Conservation (phyloP, 2,329 filamentous ascomycete species). For the Alternaria ventricosa region DNA sequence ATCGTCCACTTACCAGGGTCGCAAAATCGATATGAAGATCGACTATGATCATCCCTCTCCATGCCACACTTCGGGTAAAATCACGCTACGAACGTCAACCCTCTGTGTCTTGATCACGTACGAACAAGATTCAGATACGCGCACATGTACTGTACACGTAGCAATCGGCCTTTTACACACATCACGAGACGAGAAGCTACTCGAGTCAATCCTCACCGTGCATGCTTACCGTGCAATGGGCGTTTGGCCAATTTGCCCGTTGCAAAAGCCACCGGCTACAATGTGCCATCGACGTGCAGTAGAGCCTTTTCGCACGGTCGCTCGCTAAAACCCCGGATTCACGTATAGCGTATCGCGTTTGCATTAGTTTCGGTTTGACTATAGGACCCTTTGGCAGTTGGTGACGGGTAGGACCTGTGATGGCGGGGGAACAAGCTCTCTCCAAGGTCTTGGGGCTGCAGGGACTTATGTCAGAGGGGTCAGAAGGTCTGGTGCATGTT, state of each 20-base stretch:
- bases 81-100: not conserved
- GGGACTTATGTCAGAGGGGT: not conserved
- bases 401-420: not conserved
- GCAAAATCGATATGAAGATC: not conserved
- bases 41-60: not conserved
- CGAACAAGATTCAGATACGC: not conserved
- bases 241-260: not conserved
- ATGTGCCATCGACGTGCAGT: not conserved
- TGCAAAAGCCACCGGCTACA: not conserved
- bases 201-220: not conserved
- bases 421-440: conserved; percentile 2
- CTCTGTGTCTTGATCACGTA: not conserved
- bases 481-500: not conserved
- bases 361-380: not conserved
- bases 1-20: not conserved
- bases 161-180: not conserved
- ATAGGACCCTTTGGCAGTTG: not conserved
- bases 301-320: not conserved
- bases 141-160: not conserved
- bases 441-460: conserved; percentile 3
- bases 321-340: not conserved
- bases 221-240: not conserved
- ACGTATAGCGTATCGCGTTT: not conserved
- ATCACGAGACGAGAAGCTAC: not conserved
- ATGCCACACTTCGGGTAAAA: not conserved